Evolutionary conservation across 2,329 filamentous ascomycete species (phyloP), one percentile per base, ranked within the genome.

Genomic region (Fusarium sp.): DNA sequence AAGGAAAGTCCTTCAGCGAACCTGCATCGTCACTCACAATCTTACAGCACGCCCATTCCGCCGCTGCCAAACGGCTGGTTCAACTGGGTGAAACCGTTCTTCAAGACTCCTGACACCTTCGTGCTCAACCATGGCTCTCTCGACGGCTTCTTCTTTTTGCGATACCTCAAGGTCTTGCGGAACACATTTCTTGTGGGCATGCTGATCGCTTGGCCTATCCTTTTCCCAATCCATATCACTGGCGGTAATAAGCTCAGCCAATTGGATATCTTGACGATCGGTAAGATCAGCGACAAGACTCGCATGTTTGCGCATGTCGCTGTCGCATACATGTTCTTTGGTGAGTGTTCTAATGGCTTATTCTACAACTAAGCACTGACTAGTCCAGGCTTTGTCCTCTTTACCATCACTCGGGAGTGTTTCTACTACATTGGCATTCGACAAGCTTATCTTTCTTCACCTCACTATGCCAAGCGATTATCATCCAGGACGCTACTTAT

Each of bases 371-470:
- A 11, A 11, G 6, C 16, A 13, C 67, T 76, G 50, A 74, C 34
- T 3, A 41, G 2, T 6, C 2, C 92, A 79, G 88, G 88, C 46
- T 98, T 98, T 77, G 86, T 98, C 70, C 91, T 98, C 79, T 96
- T 93, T 81, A 90, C 93, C 76, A 89, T 98, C 67, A 91, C 94
- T 58, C 88, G 95, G 61, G 95, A 98, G 80, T 90, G 89, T 77
- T 91, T 98, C 73, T 97, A 91, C 85, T 97, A 93, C 80, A 91
- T 98, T 83, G 97, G 97, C 76, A 82, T 98, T 53, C 92, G 94
- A 68, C 95, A 98, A 81, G 95, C 95, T 0, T 98, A 97, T 81
- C 88, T 97, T 42, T 87, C 97, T 58, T 94, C 93, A 13, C 93
- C 94, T 13, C 84, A 92, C 49, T 97, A 97, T 78, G 88, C 93